Evolutionary conservation across 192 early-diverging fungal species (phyloP).

Genomic region (Chytriomyces sp.): DNA sequence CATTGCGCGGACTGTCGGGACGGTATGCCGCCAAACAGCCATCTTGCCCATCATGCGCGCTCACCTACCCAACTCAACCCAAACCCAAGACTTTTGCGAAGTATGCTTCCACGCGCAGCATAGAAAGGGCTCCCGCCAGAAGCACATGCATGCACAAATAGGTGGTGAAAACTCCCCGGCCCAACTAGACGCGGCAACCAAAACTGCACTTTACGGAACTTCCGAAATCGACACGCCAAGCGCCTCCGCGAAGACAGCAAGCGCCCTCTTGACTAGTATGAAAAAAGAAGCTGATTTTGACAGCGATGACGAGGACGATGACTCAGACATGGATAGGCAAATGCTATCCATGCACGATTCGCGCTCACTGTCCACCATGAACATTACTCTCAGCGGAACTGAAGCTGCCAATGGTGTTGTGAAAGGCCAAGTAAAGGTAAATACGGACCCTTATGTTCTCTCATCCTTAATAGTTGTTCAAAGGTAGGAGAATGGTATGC

Average conservation of each 20-base stretch:
- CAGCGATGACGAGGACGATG: constrained; percentile 27
- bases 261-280: background rate
- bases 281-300: constrained; percentile 5
- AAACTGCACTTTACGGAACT: background rate
- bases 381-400: constrained; percentile 33
- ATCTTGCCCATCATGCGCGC: too few species aligned
- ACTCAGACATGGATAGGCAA: constrained; percentile 22
- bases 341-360: background rate
- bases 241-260: background rate
- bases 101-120: background rate
- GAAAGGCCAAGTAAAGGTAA: constrained; percentile 38
- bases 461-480: constrained; percentile 13
- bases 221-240: background rate
- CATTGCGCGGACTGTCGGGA: too few species aligned
- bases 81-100: constrained; percentile 54
- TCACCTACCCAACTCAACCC: too few species aligned
- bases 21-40: too few species aligned
- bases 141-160: background rate
- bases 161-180: background rate
- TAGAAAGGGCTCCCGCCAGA: background rate
- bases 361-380: background rate
- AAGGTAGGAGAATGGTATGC: constrained; percentile 74
- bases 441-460: background rate
- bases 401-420: constrained; percentile 26
- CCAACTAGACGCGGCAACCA: background rate